Conservation (phyloP, 2,329 filamentous ascomycete species). For the Nothomitra cinnamomea region DNA sequence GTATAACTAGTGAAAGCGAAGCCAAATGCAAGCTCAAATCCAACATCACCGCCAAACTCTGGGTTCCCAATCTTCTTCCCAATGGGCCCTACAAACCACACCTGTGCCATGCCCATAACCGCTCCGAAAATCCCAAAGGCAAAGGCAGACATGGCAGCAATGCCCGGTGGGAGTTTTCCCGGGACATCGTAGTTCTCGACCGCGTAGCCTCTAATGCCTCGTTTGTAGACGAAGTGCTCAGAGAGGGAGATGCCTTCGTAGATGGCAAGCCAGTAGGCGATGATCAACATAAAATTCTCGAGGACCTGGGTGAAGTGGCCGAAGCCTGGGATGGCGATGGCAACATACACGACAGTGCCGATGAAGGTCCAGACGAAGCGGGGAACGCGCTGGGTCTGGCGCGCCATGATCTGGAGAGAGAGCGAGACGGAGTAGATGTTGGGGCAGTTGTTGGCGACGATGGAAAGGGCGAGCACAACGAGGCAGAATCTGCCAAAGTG, state of each 20-base stretch:
- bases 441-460: slow-evolving; percentile 54
- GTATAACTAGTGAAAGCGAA: slow-evolving; percentile 38
- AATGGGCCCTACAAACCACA: slow-evolving; percentile 52
- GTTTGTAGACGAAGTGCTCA: slow-evolving; percentile 53
- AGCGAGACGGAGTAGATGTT: slow-evolving; percentile 57
- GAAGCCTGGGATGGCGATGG: slow-evolving; percentile 54
- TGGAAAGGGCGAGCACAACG: slow-evolving; percentile 46
- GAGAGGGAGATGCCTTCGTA: slow-evolving; percentile 48
- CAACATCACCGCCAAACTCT: slow-evolving; percentile 39
- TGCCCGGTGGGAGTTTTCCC: slow-evolving; percentile 40
- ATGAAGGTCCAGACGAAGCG: slow-evolving; percentile 51
- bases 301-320: slow-evolving; percentile 44
- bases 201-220: slow-evolving; percentile 42
- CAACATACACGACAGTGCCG: slow-evolving; percentile 46
- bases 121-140: slow-evolving; percentile 47
- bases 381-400: slow-evolving; percentile 41
- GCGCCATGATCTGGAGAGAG: slow-evolving; percentile 46
- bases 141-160: slow-evolving; percentile 47
- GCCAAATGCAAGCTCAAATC: slow-evolving; percentile 48
- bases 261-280: slow-evolving; percentile 59
- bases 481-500: slow-evolving; percentile 58
- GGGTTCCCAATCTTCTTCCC: slow-evolving; percentile 36
- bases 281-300: slow-evolving; percentile 53
- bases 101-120: slow-evolving; percentile 51
- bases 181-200: slow-evolving; percentile 40